phyloP scores from a whole-genome alignment of 306 rosid genomes.

The Corylus avellana region DNA sequence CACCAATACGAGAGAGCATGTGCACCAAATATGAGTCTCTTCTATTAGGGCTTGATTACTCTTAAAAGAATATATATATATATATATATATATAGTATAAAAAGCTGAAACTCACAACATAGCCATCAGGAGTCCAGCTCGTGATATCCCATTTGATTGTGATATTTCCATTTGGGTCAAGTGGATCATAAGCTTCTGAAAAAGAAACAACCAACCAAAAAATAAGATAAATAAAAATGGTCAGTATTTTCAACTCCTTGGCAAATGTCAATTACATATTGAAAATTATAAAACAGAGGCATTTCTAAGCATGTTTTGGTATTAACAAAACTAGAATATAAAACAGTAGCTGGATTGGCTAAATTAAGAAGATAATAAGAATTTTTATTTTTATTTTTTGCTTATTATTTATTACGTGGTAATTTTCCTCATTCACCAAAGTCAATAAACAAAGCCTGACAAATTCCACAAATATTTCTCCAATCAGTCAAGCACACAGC shows the following conservation, averaged over 20 bases:
- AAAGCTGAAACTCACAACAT: constrained; percentile 53
- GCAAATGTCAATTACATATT: not conserved
- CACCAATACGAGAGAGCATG: not conserved
- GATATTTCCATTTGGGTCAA: constrained; percentile 77
- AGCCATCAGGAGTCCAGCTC: constrained; percentile 80
- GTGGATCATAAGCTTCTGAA: constrained; percentile 88
- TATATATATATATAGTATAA: not conserved
- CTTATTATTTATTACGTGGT: not conserved
- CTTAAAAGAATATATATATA: not conserved
- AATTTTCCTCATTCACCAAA: constrained; percentile 2
- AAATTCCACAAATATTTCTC: constrained; percentile 17
- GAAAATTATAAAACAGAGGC: constrained; percentile 2
- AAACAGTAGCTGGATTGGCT: not conserved
- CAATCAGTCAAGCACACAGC: constrained; percentile 21
- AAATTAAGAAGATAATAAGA: not conserved
- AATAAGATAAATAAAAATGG: not conserved
- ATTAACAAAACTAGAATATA: constrained; percentile 2
- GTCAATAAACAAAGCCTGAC: constrained; percentile 7
- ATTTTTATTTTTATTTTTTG: not conserved
- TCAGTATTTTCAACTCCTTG: not conserved
- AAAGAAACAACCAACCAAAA: constrained; percentile 15
- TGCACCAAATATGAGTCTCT: not conserved
- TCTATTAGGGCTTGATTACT: not conserved
- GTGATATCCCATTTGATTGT: constrained; percentile 77
- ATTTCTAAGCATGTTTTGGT: constrained; percentile 8